phyloP scores from a whole-genome alignment of 2,329 filamentous ascomycete species.

The Stagonosporopsis tanaceti region DNA sequence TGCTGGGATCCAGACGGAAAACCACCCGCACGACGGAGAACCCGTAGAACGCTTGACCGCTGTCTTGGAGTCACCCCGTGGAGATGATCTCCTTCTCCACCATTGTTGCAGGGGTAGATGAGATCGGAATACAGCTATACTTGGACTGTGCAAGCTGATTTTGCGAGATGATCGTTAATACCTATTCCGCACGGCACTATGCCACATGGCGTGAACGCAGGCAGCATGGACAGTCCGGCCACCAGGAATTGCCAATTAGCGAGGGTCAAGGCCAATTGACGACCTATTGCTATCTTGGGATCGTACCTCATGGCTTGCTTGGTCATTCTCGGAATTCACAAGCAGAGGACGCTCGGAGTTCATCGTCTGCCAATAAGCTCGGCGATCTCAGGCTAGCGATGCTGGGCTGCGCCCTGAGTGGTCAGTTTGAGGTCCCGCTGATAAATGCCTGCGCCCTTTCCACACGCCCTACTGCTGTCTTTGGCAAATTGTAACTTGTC shows the following conservation, averaged over 20 bases:
- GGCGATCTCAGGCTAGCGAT: slow-evolving; percentile 21
- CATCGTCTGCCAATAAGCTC: slow-evolving; percentile 4
- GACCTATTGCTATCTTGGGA: background rate
- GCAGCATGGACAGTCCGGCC: background rate
- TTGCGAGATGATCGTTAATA: background rate
- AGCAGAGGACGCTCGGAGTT: slow-evolving; percentile 23
- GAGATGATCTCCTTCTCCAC: slow-evolving; percentile 2
- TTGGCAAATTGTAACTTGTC: slow-evolving; percentile 14
- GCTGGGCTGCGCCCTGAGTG: slow-evolving; percentile 23
- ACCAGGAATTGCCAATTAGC: background rate
- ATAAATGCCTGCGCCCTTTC: slow-evolving; percentile 30
- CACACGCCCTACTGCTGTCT: slow-evolving; percentile 18
- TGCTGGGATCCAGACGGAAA: background rate
- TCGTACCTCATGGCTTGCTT: slow-evolving; percentile 9
- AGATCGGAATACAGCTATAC: background rate
- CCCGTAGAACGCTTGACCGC: background rate
- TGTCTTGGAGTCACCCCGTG: slow-evolving; percentile 11
- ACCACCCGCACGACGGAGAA: background rate
- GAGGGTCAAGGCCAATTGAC: background rate
- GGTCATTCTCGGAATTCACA: slow-evolving; percentile 25
- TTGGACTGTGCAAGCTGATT: background rate
- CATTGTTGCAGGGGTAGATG: slow-evolving; percentile 1
- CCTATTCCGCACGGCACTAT: background rate
- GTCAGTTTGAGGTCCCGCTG: slow-evolving; percentile 19
- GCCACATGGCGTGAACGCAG: background rate